Evolutionary conservation across 73 alveolate genomes (phyloP), one percentile per base, ranked within the genome.

Genomic region (Stentor roeselii): DNA sequence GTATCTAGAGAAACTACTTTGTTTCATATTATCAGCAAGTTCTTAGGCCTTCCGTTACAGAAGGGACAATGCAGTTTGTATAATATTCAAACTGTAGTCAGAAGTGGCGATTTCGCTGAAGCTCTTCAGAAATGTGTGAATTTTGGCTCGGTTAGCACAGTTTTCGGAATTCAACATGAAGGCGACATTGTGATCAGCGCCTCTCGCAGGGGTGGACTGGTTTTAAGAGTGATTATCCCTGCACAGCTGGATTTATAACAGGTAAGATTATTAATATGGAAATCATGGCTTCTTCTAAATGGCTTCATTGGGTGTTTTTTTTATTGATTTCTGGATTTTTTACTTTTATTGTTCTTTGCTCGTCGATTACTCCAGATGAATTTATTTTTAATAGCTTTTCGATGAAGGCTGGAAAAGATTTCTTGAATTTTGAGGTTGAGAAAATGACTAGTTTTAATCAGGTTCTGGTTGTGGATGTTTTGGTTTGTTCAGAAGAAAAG

Each of bases 81-180:
- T 21, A 67, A 67, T 67, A 67, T 67, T 21, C 21, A 32, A 40
- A 32, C 80, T 15, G 14, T 32, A 67, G 41, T 67, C 1, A 67
- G 34, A 32, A 40, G 15, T 21, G 34, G 34, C 27, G 41, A 67
- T 30, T 67, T 67, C 21, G 21, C 37, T 1, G 41, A n/a, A 67
- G 11, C 34, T 27, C 37, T 67, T 21, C 80, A 67, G 37, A 67
- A 67, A 67, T 30, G 42, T 1, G 21, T 21, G 14, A 21, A 36
- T 1, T 21, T 67, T 1, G 34, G 34, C 41, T 67, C 42, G 80
- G 27, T 21, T 1, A 67, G 34, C 27, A 40, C 34, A 1, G 34
- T 67, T 36, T 40, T 67, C 34, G 80, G 80, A 21, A 67, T 67
- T 1, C 80, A 67, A 2, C 80, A 67, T 67, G 80, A 67, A 67